A percentile compares a stretch with the other conserved stretches of the same genome.
Conservation (phyloP, 2,329 filamentous ascomycete genomes). For the Hypoxylon sp. region DNA sequence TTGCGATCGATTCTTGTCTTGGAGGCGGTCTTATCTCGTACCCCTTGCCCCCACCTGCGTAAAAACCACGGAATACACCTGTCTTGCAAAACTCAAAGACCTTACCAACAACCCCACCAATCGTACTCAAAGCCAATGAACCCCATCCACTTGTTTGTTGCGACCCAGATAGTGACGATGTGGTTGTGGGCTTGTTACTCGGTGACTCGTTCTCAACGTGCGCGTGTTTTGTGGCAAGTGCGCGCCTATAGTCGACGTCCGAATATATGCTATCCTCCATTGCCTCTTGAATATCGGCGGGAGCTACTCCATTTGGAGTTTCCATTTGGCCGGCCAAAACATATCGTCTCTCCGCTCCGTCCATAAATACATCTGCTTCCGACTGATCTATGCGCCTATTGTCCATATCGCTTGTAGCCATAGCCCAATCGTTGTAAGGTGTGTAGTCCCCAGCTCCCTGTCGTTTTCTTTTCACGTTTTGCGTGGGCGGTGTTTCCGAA, state of each 20-base stretch:
- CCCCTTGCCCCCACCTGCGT: slow-evolving; percentile 80
- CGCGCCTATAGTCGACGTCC: slow-evolving; percentile 63
- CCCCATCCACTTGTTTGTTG: slow-evolving; percentile 59
- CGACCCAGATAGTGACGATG: slow-evolving; percentile 31
- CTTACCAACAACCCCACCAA: slow-evolving; percentile 76
- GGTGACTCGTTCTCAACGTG: slow-evolving; percentile 51
- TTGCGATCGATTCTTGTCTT: slow-evolving; percentile 26
- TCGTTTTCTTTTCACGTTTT: slow-evolving; percentile 59
- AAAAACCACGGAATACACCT: slow-evolving; percentile 81
- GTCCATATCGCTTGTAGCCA: slow-evolving; percentile 36
- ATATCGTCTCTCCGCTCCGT: slow-evolving; percentile 50
- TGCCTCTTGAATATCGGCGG: slow-evolving; percentile 42
- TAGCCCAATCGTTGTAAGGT: slow-evolving; percentile 46
- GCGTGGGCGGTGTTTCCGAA: slow-evolving; percentile 47
- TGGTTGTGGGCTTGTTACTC: slow-evolving; percentile 42
- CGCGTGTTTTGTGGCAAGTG: slow-evolving; percentile 57
- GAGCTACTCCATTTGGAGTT: slow-evolving; percentile 52
- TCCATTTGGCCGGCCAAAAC: slow-evolving; percentile 63
- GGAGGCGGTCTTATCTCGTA: slow-evolving; percentile 62
- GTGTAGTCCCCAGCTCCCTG: slow-evolving; percentile 47
- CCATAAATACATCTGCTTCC: slow-evolving; percentile 24
- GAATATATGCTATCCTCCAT: slow-evolving; percentile 66
- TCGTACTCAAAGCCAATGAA: slow-evolving; percentile 65
- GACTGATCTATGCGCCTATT: slow-evolving; percentile 40
- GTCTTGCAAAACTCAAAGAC: slow-evolving; percentile 85